phyloP scores from a whole-genome alignment of 768 basidiomycete genomes.

The Serendipita sp. region DNA sequence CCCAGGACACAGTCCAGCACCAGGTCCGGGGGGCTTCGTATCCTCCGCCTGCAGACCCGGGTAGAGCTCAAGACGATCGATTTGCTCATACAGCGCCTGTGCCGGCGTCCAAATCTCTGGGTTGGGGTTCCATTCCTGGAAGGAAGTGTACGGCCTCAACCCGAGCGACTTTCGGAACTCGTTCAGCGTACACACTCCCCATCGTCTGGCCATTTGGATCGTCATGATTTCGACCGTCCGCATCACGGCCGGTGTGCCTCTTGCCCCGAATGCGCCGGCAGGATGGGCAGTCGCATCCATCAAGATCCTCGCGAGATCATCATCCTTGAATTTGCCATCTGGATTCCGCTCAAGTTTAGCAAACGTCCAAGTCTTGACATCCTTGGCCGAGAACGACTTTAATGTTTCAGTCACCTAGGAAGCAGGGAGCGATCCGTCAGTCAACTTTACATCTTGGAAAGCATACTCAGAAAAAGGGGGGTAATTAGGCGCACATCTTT shows the following conservation, averaged over 20 bases:
- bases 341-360: slow-evolving; percentile 18
- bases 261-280: slow-evolving; percentile 34
- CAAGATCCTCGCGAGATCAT: slow-evolving; percentile 27
- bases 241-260: slow-evolving; percentile 32
- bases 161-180: slow-evolving; percentile 72
- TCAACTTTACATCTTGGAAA: background rate
- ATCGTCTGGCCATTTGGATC: slow-evolving; percentile 36
- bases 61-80: slow-evolving; percentile 67
- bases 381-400: background rate
- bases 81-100: slow-evolving; percentile 61
- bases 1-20: slow-evolving; percentile 48
- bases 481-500: background rate
- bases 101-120: slow-evolving; percentile 48
- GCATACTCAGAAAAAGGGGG: background rate
- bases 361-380: slow-evolving; percentile 19
- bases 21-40: slow-evolving; percentile 55
- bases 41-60: slow-evolving; percentile 69
- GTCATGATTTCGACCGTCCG: slow-evolving; percentile 40
- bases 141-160: slow-evolving; percentile 50
- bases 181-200: slow-evolving; percentile 53
- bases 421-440: background rate
- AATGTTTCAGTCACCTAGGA: background rate
- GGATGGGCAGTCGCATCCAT: slow-evolving; percentile 30
- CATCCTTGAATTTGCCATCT: slow-evolving; percentile 14
- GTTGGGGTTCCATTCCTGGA: slow-evolving; percentile 71